phyloP scores from a whole-genome alignment of 208 protist species.

The Phytomonas serpens region DNA sequence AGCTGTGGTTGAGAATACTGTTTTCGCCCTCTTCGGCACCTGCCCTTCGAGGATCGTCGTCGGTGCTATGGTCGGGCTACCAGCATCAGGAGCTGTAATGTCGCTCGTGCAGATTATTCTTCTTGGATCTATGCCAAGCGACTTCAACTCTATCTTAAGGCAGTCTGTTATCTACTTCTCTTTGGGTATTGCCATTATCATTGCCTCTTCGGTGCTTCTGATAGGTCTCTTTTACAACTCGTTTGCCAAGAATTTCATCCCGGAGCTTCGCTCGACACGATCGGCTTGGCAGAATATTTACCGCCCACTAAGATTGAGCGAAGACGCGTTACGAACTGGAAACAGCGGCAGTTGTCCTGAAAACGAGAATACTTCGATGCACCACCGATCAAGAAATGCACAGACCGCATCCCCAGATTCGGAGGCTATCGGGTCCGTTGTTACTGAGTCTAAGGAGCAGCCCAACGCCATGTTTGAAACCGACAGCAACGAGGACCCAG shows the following conservation, averaged over 20 bases:
- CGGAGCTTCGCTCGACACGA: conserved; percentile 40
- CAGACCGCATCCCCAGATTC: not conserved
- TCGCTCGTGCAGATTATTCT: conserved; percentile 62
- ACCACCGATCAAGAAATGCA: not conserved
- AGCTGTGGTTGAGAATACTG: conserved; percentile 59
- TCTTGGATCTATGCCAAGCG: conserved; percentile 34
- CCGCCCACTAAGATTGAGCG: not conserved
- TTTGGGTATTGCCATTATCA: conserved; percentile 36
- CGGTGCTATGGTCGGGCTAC: conserved; percentile 46
- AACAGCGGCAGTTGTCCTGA: not conserved
- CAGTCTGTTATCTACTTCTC: conserved; percentile 61
- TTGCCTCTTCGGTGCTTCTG: conserved; percentile 21
- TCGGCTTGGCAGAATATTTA: conserved; percentile 22
- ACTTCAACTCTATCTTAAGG: conserved; percentile 27
- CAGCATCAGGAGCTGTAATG: conserved; percentile 30
- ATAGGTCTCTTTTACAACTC: conserved; percentile 31
- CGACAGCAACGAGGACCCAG: conserved; percentile 11
- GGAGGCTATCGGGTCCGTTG: not conserved
- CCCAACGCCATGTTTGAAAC: not conserved
- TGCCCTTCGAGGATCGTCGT: conserved; percentile 44
- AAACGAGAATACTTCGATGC: not conserved
- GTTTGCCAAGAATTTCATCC: conserved; percentile 40
- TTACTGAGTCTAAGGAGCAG: not conserved
- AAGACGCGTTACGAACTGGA: not conserved
- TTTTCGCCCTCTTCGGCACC: conserved; percentile 58